phyloP scores from a whole-genome alignment of 805 yeast species.

The Debaryomyces castellii region DNA sequence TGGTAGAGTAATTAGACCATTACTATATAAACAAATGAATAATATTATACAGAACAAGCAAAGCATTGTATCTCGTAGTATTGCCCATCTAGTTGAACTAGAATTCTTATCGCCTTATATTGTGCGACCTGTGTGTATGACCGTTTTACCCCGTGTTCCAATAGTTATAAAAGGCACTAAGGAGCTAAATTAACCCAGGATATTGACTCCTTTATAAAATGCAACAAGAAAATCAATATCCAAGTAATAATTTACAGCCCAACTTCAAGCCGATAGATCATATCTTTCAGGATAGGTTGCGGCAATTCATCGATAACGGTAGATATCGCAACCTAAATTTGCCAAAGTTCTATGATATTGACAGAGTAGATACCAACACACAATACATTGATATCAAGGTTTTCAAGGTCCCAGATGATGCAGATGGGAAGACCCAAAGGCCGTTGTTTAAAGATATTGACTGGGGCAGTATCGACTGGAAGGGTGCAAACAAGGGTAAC shows the following conservation, averaged over 20 bases:
- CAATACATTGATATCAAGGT: slow-evolving; percentile 56
- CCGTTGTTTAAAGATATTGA: slow-evolving; percentile 63
- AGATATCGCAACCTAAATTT: slow-evolving; percentile 68
- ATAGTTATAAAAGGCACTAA: neutral
- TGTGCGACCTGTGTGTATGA: slow-evolving; percentile 1
- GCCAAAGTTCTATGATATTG: slow-evolving; percentile 75
- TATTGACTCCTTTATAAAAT: neutral
- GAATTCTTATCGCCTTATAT: neutral
- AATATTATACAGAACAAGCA: neutral
- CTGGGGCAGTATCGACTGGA: slow-evolving; percentile 46
- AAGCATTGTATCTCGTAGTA: too few relatives aligned
- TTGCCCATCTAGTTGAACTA: neutral
- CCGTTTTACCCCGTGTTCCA: slow-evolving; percentile 1
- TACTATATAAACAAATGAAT: neutral
- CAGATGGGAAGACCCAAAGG: slow-evolving; percentile 46
- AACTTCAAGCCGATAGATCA: slow-evolving; percentile 74
- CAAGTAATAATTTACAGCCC: slow-evolving; percentile 44
- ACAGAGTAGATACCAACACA: slow-evolving; percentile 46
- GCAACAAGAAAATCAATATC: slow-evolving; percentile 11
- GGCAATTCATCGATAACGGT: slow-evolving; percentile 75
- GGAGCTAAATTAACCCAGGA: neutral
- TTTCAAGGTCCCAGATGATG: slow-evolving; percentile 68
- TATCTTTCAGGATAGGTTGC: slow-evolving; percentile 67
- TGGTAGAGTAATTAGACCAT: neutral
- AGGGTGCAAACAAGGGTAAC: slow-evolving; percentile 65